Percentiles rank a stretch among this genome's conserved stretches.
These are phyloP conservation scores for Diaporthe amygdali DNA, from an alignment of 2,329 filamentous ascomycete genomes.

Conservation along the genomic window DNA sequence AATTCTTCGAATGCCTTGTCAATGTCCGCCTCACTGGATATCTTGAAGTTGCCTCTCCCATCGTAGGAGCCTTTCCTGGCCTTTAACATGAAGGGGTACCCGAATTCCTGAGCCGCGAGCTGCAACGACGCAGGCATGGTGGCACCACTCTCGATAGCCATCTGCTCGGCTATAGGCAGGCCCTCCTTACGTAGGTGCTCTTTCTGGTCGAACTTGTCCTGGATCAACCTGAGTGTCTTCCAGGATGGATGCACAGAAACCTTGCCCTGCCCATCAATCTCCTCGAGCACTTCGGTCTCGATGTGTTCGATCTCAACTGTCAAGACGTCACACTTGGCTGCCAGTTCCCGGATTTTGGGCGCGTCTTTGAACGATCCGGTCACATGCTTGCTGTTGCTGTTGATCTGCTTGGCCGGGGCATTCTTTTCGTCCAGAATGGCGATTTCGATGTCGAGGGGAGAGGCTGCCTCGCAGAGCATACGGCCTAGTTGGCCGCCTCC, in stretches of 20 bases:
- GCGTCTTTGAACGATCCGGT: slow-evolving; percentile 88
- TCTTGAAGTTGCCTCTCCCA: slow-evolving; percentile 72
- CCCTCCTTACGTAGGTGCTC: slow-evolving; percentile 72
- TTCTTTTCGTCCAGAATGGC: slow-evolving; percentile 79
- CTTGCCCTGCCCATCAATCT: slow-evolving; percentile 70
- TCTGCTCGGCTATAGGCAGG: slow-evolving; percentile 75
- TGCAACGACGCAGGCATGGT: slow-evolving; percentile 65
- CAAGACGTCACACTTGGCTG: slow-evolving; percentile 76
- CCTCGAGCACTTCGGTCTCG: slow-evolving; percentile 86
- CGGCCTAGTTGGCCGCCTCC: slow-evolving; percentile 81
- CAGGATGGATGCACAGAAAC: slow-evolving; percentile 80
- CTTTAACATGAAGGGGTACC: slow-evolving; percentile 92
- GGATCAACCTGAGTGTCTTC: slow-evolving; percentile 85
- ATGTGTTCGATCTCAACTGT: slow-evolving; percentile 97
- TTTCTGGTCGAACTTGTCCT: slow-evolving; percentile 94
- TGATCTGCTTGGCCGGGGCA: slow-evolving; percentile 86
- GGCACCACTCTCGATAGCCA: slow-evolving; percentile 63
- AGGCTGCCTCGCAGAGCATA: slow-evolving; percentile 91
- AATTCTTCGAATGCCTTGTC: slow-evolving; percentile 73
- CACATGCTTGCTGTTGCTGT: slow-evolving; percentile 75
- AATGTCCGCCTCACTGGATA: slow-evolving; percentile 51
- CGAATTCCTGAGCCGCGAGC: slow-evolving; percentile 67
- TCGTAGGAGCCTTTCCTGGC: slow-evolving; percentile 90
- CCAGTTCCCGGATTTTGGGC: slow-evolving; percentile 79
- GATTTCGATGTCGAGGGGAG: slow-evolving; percentile 74